Base-by-base conservation (phyloP, 2,329 filamentous ascomycete species). In the Pseudohalonectria lignicola region DNA sequence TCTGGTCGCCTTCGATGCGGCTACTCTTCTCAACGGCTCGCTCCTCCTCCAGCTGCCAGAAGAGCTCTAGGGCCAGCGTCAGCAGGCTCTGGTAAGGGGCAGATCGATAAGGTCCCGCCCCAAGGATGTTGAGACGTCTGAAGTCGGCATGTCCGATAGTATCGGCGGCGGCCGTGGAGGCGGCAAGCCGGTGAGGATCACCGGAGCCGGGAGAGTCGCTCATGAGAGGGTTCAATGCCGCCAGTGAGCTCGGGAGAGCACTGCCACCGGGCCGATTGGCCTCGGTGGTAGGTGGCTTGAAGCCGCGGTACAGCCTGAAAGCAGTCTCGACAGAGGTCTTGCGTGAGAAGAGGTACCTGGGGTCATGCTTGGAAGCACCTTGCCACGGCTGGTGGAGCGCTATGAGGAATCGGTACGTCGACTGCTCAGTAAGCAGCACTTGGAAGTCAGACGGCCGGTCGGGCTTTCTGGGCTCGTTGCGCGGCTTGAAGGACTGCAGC, bases 371-470 rank as follows among this genome's bases (percentile, higher is more conserved):
- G 0, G 69, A 64, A 12, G 59, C 55, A 5, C 53, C 50, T 19
- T 70, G 57, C 52, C 66, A 64, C 0, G 65, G 64, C 28, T 71
- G 66, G 43, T 80, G 74, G 0, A 80, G 62, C 1, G 66, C 62
- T 11, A 77, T 57, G 46, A 69, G 66, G 43, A 61, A 67, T 17
- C 64, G 64, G 38, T 68, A 64, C 3, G 64, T 52, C 39, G 63
- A 50, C 36, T 66, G 53, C 40, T 69, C 64, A 1, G 58, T 55
- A 6, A 67, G 42, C 1, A 59, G 57, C 8, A 62, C 46, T 39
- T 69, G 65, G 40, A 69, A 70, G 3, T 48, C 13, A 1, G 53
- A 52, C 1, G 50, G 52, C 29, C 17, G 6, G 30, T 29, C 11
- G 40, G 34, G 15, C 29, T 43, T 9, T 37, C 31, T 10, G 23